These are phyloP conservation scores for Artemisia annua DNA, from an alignment of 129 eudicot genomes.

Conservation along the genomic window DNA sequence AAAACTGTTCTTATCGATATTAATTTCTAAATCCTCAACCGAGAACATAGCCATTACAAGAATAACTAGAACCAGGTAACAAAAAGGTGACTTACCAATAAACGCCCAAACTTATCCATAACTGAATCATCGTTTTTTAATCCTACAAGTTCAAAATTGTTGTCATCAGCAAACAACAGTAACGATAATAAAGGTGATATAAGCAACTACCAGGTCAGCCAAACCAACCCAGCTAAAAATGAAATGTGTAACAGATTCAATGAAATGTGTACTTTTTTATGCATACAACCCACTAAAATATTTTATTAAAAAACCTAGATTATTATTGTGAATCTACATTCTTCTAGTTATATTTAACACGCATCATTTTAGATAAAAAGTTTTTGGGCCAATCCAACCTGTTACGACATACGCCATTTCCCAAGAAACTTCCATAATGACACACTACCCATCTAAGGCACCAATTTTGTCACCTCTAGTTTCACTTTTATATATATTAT, in stretches of 20 bases:
- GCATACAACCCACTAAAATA: too few relatives aligned
- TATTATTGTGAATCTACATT: too few relatives aligned
- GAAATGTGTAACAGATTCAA: constrained; percentile 10
- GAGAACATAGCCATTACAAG: background rate
- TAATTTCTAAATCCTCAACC: background rate
- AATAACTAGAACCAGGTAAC: constrained; percentile 13
- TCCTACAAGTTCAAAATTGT: constrained; percentile 35
- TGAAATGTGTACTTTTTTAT: background rate
- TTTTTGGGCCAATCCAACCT: background rate
- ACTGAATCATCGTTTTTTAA: constrained; percentile 46
- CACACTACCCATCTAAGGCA: background rate
- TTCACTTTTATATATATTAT: background rate
- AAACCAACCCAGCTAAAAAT: constrained; percentile 10
- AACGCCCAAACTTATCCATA: constrained; percentile 65
- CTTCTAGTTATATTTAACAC: too few relatives aligned
- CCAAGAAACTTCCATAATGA: background rate
- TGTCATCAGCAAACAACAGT: constrained; percentile 28
- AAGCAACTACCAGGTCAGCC: constrained; percentile 14
- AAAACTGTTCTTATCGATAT: constrained; percentile 7
- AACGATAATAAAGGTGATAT: constrained; percentile 5
- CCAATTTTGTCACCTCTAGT: background rate
- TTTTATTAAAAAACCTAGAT: too few relatives aligned
- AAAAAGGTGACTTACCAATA: constrained; percentile 60
- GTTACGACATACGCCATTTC: background rate
- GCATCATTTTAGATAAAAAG: background rate